A percentile compares a stretch with the other conserved stretches of the same genome.
phyloP scores from a whole-genome alignment of 192 early-diverging fungal genomes.

The Entomortierella lignicola region DNA sequence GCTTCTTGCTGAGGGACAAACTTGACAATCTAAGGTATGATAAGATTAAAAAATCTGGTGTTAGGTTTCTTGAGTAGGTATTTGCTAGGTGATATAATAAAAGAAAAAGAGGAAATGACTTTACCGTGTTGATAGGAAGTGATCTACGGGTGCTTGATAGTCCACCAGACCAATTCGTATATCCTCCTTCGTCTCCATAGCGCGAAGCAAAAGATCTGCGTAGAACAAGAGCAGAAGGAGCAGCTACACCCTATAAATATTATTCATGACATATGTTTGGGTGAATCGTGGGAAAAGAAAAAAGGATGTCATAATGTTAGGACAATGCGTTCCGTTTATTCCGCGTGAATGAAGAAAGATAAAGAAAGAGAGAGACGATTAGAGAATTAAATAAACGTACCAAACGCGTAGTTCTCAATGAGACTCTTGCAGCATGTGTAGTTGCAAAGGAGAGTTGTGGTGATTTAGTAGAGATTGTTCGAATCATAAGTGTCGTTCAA shows the following conservation, averaged over 20 bases:
- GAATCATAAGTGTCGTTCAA: conserved; percentile 11
- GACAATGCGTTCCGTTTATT: background rate
- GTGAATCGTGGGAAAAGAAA: background rate
- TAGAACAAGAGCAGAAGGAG: conserved; percentile 34
- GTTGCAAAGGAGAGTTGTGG: conserved; percentile 13
- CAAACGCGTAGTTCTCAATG: conserved; percentile 17
- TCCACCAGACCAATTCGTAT: conserved; percentile 41
- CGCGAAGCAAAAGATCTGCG: conserved; percentile 39
- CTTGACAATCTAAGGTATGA: conserved; percentile 78
- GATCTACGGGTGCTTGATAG: conserved; percentile 43
- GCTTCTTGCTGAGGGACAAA: conserved; percentile 99
- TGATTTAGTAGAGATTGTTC: conserved; percentile 8
- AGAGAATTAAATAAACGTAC: conserved; percentile 14
- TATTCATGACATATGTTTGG: background rate
- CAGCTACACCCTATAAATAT: conserved; percentile 11
- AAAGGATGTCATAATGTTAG: background rate
- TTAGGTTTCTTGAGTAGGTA: background rate
- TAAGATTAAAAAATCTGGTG: background rate
- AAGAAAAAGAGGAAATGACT: background rate
- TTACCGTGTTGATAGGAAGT: conserved; percentile 64
- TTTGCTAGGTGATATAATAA: background rate
- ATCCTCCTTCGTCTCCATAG: conserved; percentile 44
- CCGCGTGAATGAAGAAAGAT: too few species aligned
- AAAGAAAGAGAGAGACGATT: too few species aligned
- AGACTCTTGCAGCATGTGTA: background rate